Percentiles rank a stretch among this genome's conserved stretches.
Conservation (phyloP, 2,329 filamentous ascomycete species). For the Aureobasidium sp. region DNA sequence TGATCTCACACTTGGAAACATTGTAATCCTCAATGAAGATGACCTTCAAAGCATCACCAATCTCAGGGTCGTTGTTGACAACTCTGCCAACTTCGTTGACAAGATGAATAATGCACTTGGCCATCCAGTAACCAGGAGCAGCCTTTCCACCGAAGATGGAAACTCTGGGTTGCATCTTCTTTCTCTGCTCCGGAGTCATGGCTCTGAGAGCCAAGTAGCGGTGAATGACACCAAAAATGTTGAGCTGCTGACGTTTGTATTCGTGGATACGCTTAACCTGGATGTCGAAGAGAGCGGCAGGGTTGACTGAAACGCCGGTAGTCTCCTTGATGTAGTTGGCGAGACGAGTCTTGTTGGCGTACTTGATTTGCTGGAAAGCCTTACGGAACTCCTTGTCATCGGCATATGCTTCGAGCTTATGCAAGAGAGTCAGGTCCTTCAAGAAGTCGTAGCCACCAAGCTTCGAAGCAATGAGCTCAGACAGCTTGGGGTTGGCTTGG, state of each 20-base stretch:
- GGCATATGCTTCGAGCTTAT: constrained; percentile 74
- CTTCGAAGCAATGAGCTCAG: constrained; percentile 86
- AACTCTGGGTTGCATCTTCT: constrained; percentile 80
- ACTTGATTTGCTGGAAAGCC: constrained; percentile 95
- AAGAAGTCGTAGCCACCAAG: constrained; percentile 76
- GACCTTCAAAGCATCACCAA: constrained; percentile 92
- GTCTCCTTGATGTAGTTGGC: constrained; percentile 84
- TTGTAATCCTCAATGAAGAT: constrained; percentile 98
- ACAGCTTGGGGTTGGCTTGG: constrained; percentile 90
- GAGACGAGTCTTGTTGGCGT: constrained; percentile 86
- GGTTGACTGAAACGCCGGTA: constrained; percentile 76
- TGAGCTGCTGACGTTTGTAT: constrained; percentile 78
- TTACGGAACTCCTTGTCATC: constrained; percentile 86
- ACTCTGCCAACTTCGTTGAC: constrained; percentile 87
- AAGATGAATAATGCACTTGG: constrained; percentile 92
- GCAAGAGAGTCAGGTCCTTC: constrained; percentile 80
- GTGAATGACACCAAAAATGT: constrained; percentile 97
- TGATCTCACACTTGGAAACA: constrained; percentile 97
- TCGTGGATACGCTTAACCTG: constrained; percentile 99
- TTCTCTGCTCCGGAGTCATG: constrained; percentile 73
- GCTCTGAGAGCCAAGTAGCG: constrained; percentile 85
- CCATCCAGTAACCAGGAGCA: constrained; percentile 99
- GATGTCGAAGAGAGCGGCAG: constrained; percentile 83
- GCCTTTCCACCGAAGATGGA: constrained; percentile 98
- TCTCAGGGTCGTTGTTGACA: constrained; percentile 85